phyloP scores from a whole-genome alignment of 176 grass and related monocot genomes.

The Juncus inflexus region DNA sequence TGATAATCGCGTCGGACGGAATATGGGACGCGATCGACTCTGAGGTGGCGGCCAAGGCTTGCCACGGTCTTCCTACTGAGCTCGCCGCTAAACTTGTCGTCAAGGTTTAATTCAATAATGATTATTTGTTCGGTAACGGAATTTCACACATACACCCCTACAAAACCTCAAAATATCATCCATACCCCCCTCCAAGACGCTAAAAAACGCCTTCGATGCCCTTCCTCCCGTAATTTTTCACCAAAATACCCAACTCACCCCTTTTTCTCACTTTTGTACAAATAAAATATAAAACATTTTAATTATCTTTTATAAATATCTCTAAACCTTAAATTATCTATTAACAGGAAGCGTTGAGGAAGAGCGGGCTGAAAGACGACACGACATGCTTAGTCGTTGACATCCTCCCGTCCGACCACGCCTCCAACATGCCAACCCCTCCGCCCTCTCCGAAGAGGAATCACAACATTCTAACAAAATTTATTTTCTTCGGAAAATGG shows the following conservation, averaged over 20 bases:
- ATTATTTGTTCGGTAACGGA: background rate
- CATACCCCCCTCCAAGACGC: too few relatives aligned
- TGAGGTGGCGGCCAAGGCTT: constrained; percentile 66
- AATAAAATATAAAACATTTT: too few relatives aligned
- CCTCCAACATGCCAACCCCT: constrained; percentile 35
- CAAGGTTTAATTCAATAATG: constrained; percentile 42
- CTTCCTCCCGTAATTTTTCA: too few relatives aligned
- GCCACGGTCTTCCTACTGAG: constrained; percentile 73
- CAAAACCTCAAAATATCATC: too few relatives aligned
- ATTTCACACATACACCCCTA: background rate
- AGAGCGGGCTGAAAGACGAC: constrained; percentile 93
- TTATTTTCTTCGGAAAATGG: constrained; percentile 69
- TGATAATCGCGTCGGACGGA: constrained; percentile 98
- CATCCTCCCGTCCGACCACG: constrained; percentile 65
- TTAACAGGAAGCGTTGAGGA: constrained; percentile 84
- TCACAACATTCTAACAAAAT: constrained; percentile 65
- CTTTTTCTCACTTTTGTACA: too few relatives aligned
- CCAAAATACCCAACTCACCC: too few relatives aligned
- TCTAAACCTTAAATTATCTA: constrained; percentile 8
- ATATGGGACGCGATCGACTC: constrained; percentile 87
- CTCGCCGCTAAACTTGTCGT: constrained; percentile 87
- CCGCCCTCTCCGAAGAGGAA: constrained; percentile 64
- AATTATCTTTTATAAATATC: background rate
- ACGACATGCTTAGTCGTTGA: constrained; percentile 96
- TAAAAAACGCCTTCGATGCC: too few relatives aligned